Percentiles rank a stretch among this genome's conserved stretches.
These are phyloP conservation scores for Claviceps citrina DNA, from an alignment of 2,329 filamentous ascomycete genomes.

Conservation along the genomic window DNA sequence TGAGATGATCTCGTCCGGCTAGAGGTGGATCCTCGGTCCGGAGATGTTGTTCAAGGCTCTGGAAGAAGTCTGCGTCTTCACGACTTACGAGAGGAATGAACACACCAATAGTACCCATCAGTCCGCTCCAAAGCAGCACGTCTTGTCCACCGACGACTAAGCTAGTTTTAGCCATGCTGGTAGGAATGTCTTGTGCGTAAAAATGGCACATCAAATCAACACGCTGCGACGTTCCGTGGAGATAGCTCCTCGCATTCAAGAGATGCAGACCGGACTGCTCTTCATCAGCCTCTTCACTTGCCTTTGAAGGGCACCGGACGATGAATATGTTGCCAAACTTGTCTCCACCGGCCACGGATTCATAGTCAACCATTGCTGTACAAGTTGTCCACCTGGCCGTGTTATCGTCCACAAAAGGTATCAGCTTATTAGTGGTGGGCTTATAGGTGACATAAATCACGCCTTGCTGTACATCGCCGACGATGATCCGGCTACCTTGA, in stretches of 20 bases:
- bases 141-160: constrained; percentile 85
- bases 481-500: constrained; percentile 79
- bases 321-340: constrained; percentile 97
- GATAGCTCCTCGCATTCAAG: constrained; percentile 76
- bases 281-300: constrained; percentile 80
- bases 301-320: constrained; percentile 70
- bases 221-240: constrained; percentile 77
- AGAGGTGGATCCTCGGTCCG: constrained; percentile 74
- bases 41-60: constrained; percentile 78
- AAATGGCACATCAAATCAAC: constrained; percentile 76
- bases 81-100: constrained; percentile 82
- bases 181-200: constrained; percentile 84
- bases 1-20: constrained; percentile 84
- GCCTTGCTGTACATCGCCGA: constrained; percentile 84
- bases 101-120: constrained; percentile 88
- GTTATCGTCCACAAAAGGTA: constrained; percentile 85
- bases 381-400: constrained; percentile 83
- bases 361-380: constrained; percentile 91
- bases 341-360: constrained; percentile 85
- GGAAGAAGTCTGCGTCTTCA: constrained; percentile 96
- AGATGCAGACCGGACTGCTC: constrained; percentile 81
- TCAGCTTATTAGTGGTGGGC: constrained; percentile 74
- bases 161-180: constrained; percentile 74
- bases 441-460: constrained; percentile 92
- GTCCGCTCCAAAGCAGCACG: constrained; percentile 79